phyloP scores from a whole-genome alignment of 345 rosid genomes.

The Eucalyptus curtisii region DNA sequence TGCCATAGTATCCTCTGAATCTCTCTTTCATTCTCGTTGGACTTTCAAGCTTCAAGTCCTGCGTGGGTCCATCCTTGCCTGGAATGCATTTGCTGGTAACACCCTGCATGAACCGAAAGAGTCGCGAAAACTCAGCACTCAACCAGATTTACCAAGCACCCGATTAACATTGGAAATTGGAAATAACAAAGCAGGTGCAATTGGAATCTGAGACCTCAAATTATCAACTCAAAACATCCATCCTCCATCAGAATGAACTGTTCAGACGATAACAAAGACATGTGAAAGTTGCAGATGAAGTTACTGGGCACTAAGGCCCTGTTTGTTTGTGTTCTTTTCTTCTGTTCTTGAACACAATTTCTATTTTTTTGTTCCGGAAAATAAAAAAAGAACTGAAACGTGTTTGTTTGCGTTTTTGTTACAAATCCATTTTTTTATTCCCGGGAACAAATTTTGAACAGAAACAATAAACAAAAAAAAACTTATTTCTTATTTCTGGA shows the following conservation, averaged over 20 bases:
- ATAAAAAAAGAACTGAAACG: no score
- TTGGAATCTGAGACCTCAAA: neutral
- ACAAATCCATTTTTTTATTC: no score
- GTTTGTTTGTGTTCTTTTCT: no score
- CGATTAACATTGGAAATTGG: neutral
- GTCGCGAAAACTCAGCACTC: neutral
- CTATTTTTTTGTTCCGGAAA: no score
- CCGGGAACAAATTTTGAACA: no score
- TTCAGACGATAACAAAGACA: neutral
- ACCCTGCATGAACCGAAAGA: neutral
- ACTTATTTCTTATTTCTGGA: no score
- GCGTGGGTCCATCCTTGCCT: neutral
- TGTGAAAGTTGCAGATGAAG: neutral
- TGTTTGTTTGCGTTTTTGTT: no score
- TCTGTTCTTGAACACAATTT: no score
- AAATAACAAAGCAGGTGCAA: neutral
- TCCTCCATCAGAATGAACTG: neutral
- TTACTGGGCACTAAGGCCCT: neutral
- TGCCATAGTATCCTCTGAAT: neutral
- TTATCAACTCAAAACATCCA: neutral
- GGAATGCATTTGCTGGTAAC: neutral
- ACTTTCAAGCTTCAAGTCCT: neutral
- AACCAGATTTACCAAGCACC: neutral
- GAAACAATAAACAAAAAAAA: no score
- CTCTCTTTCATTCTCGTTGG: neutral